phyloP scores from a whole-genome alignment of 75 land plant species.

The Azolla pinnata region DNA sequence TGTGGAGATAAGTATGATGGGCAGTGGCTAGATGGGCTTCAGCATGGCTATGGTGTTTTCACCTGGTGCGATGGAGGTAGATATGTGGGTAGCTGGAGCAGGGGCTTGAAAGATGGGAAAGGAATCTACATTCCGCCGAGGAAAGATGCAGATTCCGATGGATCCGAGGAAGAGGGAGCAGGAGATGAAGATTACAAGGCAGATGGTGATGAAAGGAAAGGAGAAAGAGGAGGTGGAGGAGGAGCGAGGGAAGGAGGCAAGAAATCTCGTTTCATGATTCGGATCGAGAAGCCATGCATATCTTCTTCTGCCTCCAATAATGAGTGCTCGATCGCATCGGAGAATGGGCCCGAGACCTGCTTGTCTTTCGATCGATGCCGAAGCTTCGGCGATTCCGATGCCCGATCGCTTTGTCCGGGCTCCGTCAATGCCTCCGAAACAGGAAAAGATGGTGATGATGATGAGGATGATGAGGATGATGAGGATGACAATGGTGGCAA shows the following conservation, averaged over 20 bases:
- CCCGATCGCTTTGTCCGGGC: background rate
- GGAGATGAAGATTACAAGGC: too few relatives aligned
- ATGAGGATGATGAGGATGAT: conserved; percentile 4
- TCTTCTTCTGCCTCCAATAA: background rate
- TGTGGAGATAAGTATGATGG: conserved; percentile 57
- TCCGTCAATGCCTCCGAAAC: too few relatives aligned
- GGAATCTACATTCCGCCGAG: conserved; percentile 45
- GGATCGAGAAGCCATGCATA: too few relatives aligned
- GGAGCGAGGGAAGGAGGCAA: too few relatives aligned
- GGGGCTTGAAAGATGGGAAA: conserved; percentile 43
- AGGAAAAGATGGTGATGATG: conserved; percentile 1
- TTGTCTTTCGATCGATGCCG: background rate
- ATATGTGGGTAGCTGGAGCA: conserved; percentile 59
- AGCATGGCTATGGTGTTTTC: conserved; percentile 49
- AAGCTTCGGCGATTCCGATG: background rate
- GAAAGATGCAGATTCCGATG: too few relatives aligned
- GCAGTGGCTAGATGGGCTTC: conserved; percentile 48
- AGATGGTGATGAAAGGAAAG: too few relatives aligned
- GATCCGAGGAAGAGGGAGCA: too few relatives aligned
- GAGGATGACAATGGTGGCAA: conserved; percentile 18
- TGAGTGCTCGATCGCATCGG: background rate
- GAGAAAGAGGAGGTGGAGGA: too few relatives aligned
- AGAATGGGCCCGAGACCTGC: background rate
- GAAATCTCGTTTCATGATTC: too few relatives aligned
- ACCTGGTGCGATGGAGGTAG: conserved; percentile 46